phyloP scores from a whole-genome alignment of 257 asterid species.

The Solanum ossicruentum region DNA sequence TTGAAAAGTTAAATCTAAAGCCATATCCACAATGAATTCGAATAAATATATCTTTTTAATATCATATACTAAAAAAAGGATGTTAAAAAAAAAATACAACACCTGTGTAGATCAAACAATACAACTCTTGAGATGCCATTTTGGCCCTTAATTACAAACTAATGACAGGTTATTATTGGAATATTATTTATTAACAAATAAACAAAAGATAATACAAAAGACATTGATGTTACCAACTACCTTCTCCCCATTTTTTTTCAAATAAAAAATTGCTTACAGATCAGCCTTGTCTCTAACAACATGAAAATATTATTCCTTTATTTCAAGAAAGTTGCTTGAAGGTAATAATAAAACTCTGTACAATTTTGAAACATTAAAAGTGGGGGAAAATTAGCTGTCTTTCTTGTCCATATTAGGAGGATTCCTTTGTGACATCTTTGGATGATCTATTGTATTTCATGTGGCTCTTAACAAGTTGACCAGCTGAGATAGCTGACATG shows the following conservation, averaged over 20 bases:
- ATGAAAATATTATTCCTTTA: background rate
- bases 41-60: background rate
- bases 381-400: background rate
- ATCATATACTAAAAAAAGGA: background rate
- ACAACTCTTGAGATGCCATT: background rate
- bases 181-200: background rate
- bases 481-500: constrained; percentile 40
- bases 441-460: constrained; percentile 41
- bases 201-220: background rate
- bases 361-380: background rate
- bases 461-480: constrained; percentile 39
- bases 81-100: background rate
- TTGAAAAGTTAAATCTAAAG: too few relatives aligned
- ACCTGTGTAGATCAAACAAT: background rate
- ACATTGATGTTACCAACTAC: background rate
- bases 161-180: background rate
- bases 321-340: background rate
- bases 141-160: constrained; percentile 1
- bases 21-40: background rate
- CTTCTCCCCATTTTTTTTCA: background rate
- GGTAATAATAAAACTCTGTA: background rate
- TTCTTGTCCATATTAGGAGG: background rate
- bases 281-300: background rate
- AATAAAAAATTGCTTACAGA: background rate
- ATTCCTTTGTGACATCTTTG: constrained; percentile 18